Conservation (phyloP, 768 basidiomycete species). For the Termitomyces sp. region DNA sequence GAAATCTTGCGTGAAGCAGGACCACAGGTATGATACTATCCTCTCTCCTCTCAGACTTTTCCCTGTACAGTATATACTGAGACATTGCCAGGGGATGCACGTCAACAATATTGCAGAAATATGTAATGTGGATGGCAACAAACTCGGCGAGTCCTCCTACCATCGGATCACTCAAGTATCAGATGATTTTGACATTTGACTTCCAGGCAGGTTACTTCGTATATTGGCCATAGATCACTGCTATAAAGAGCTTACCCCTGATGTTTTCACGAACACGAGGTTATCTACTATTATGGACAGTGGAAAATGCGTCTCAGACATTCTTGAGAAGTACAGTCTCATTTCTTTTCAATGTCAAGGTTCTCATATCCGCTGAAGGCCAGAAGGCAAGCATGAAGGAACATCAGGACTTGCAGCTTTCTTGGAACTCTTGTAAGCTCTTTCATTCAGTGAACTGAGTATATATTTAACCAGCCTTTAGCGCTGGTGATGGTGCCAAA, state of each 20-base stretch:
- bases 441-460: not conserved
- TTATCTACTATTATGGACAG: slow-evolving; percentile 30
- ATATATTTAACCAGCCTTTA: slow-evolving; percentile 3
- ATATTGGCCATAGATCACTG: slow-evolving; percentile 31
- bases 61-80: not conserved
- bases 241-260: slow-evolving; percentile 32
- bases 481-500: slow-evolving; percentile 22
- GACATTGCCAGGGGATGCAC: slow-evolving; percentile 30
- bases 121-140: slow-evolving; percentile 26
- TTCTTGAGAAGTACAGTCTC: slow-evolving; percentile 17
- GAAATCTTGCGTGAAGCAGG: slow-evolving; percentile 35
- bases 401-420: slow-evolving; percentile 28
- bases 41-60: not conserved
- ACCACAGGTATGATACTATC: slow-evolving; percentile 19
- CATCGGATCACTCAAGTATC: not conserved
- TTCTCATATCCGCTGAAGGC: slow-evolving; percentile 12
- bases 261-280: slow-evolving; percentile 35
- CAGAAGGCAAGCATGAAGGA: slow-evolving; percentile 26
- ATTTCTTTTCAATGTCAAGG: not conserved
- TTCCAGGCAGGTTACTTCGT: slow-evolving; percentile 24
- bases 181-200: not conserved
- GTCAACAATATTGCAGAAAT: slow-evolving; percentile 32
- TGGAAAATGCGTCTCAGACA: slow-evolving; percentile 24
- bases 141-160: slow-evolving; percentile 26
- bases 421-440: slow-evolving; percentile 20